Percentiles rank a stretch among this genome's conserved stretches.
phyloP scores from a whole-genome alignment of 83 land plant species.

The Picea abies region DNA sequence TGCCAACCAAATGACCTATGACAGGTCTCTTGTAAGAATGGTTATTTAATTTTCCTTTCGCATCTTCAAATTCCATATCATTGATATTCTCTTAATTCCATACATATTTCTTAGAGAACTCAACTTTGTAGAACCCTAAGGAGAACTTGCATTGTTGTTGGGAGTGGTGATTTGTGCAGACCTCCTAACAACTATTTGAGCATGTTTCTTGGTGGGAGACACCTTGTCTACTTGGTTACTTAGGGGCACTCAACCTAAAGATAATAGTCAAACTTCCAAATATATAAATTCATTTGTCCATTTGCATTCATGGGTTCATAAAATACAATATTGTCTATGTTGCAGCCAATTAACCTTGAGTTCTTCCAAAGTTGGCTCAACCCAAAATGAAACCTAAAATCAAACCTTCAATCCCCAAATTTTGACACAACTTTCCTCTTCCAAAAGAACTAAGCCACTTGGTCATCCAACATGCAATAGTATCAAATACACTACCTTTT shows the following conservation, averaged over 20 bases:
- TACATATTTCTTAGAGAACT: background rate
- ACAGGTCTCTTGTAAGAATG: background rate
- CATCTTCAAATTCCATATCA: background rate
- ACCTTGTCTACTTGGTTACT: background rate
- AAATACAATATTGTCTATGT: too few species aligned
- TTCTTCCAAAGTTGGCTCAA: too few species aligned
- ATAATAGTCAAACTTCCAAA: too few species aligned
- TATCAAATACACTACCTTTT: too few species aligned
- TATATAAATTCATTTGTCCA: too few species aligned
- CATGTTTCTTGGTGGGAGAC: background rate
- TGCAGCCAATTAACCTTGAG: too few species aligned
- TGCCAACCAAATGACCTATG: background rate
- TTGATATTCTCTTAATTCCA: background rate
- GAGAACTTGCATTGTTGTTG: conserved; percentile 11
- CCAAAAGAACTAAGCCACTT: too few species aligned
- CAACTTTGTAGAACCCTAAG: background rate
- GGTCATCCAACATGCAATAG: too few species aligned
- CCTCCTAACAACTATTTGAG: background rate
- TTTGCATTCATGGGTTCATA: too few species aligned
- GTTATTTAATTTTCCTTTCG: background rate
- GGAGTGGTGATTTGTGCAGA: background rate
- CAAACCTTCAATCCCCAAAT: too few species aligned
- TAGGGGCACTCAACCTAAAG: background rate
- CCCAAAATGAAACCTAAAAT: too few species aligned
- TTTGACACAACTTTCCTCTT: too few species aligned